Conservation (phyloP, 1,284 basidiomycete genomes). For the Volvariella volvacea region DNA sequence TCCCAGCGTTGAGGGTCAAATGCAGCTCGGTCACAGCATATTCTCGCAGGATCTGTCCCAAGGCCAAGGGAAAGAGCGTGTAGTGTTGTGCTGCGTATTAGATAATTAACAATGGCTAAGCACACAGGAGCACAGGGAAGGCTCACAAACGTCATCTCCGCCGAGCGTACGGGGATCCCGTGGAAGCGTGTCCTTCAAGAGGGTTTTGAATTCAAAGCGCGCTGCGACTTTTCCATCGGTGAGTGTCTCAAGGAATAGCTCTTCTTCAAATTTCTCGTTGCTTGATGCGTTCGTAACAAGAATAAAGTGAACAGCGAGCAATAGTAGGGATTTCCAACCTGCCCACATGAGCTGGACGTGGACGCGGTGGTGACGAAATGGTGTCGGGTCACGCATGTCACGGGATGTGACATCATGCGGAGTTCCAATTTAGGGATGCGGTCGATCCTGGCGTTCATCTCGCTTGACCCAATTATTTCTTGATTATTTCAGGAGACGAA, state of each 20-base stretch:
- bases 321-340: conserved; percentile 9
- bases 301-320: conserved; percentile 10
- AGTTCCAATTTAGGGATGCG: background rate
- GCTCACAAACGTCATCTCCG: conserved; percentile 47
- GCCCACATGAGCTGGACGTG: background rate
- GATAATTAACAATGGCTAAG: background rate
- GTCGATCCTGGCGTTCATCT: too few species aligned
- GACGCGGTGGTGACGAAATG: background rate
- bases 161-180: conserved; percentile 44
- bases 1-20: conserved; percentile 82
- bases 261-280: conserved; percentile 58
- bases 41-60: conserved; percentile 82
- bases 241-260: conserved; percentile 68
- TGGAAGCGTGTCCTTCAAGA: conserved; percentile 47
- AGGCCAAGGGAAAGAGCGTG: conserved; percentile 75
- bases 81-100: conserved; percentile 64
- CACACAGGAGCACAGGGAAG: background rate
- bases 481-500: background rate
- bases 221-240: conserved; percentile 81
- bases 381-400: background rate
- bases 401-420: background rate
- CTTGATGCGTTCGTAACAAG: conserved; percentile 7
- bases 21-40: conserved; percentile 84
- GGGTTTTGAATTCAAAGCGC: conserved; percentile 77
- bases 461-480: too few species aligned